These are phyloP conservation scores for Chrysosporium queenslandicum DNA, from an alignment of 2,329 filamentous ascomycete genomes.

Conservation along the genomic window DNA sequence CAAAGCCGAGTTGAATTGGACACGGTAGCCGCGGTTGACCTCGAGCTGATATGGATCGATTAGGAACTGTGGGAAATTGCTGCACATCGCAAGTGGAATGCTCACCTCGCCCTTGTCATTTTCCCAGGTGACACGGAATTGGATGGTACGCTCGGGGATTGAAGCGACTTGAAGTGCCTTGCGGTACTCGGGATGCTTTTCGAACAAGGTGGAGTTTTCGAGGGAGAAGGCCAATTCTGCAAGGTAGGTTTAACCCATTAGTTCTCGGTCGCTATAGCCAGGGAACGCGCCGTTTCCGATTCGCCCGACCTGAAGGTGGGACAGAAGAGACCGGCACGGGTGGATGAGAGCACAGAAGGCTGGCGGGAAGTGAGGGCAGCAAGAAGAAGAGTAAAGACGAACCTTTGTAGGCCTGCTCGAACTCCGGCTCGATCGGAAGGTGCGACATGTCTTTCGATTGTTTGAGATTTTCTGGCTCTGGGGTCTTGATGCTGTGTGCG, in stretches of 20 bases:
- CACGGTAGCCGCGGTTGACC: conserved; percentile 90
- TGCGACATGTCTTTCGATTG: conserved; percentile 57
- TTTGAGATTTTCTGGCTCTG: no score
- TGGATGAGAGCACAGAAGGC: no score
- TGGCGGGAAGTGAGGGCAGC: background rate
- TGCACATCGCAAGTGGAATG: no score
- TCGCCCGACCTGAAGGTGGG: background rate
- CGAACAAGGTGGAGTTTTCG: conserved; percentile 84
- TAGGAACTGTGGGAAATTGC: no score
- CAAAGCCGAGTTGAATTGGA: conserved; percentile 96
- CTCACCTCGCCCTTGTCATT: conserved; percentile 63
- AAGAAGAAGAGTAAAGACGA: conserved; percentile 27
- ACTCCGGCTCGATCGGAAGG: conserved; percentile 83
- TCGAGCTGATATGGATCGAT: conserved; percentile 49
- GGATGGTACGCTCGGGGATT: conserved; percentile 88
- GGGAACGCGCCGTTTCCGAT: conserved; percentile 10
- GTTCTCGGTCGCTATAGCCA: conserved; percentile 13
- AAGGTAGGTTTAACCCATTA: background rate
- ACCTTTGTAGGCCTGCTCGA: conserved; percentile 98
- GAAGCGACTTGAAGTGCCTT: conserved; percentile 79
- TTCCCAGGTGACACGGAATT: conserved; percentile 97
- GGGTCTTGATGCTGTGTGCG: no score
- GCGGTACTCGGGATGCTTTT: conserved; percentile 89
- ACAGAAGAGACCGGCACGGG: background rate
- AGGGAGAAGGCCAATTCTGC: conserved; percentile 89